Conservation (phyloP, 2,329 filamentous ascomycete genomes). For the Penicillium vulpinum region DNA sequence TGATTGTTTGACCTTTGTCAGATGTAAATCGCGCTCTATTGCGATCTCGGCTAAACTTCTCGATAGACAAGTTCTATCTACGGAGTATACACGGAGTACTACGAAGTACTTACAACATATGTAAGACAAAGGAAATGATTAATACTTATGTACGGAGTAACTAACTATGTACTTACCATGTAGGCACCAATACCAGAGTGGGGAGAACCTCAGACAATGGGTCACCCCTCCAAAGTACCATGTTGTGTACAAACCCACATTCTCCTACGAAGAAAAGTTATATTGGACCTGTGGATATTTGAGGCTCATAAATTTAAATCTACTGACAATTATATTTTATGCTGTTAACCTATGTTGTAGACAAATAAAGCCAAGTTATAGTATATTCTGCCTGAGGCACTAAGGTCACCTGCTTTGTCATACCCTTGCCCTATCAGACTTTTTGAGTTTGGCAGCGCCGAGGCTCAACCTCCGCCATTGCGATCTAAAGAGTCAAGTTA, state of each 20-base stretch:
- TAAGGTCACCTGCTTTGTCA: constrained; percentile 8
- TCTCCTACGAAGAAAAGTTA: no score
- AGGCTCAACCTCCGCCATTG: constrained; percentile 22
- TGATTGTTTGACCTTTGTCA: constrained; percentile 12
- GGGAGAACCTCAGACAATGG: constrained; percentile 14
- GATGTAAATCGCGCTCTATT: constrained; percentile 11
- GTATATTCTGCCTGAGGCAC: neutral
- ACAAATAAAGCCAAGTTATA: neutral
- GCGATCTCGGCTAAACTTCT: constrained; percentile 10
- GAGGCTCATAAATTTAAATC: neutral
- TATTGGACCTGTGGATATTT: neutral
- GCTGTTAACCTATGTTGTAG: neutral
- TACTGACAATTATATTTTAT: neutral
- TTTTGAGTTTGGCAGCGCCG: constrained; percentile 13
- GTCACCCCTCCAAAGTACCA: constrained; percentile 1
- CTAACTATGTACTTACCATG: no score
- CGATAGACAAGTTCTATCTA: neutral
- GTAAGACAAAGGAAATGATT: neutral
- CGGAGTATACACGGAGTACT: neutral
- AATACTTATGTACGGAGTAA: neutral
- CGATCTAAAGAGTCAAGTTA: constrained; percentile 10
- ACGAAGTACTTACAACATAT: no score
- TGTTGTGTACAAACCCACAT: neutral
- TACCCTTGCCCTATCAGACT: constrained; percentile 19
- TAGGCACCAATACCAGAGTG: constrained; percentile 13